phyloP scores from a whole-genome alignment of 441 rosid species.

The Melastoma candidum region DNA sequence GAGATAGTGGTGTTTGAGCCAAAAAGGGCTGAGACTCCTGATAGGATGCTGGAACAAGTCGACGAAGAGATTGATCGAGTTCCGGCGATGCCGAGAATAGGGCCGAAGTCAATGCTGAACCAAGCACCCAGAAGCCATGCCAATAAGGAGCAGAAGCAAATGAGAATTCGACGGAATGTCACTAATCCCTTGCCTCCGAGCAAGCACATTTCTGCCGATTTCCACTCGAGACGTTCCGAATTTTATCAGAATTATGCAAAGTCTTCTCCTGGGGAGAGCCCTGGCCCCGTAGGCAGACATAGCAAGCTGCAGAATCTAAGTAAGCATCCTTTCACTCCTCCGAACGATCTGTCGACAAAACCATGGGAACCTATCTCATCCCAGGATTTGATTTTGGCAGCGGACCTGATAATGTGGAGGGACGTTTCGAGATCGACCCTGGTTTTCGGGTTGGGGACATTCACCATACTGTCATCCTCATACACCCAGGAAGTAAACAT shows the following conservation, averaged over 20 bases:
- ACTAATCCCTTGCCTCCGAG: background rate
- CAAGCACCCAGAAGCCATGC: too few species aligned
- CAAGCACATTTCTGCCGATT: background rate
- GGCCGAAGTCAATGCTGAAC: too few species aligned
- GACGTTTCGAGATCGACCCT: constrained; percentile 8
- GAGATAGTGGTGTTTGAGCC: background rate
- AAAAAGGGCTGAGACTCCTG: background rate
- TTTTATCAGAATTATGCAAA: background rate
- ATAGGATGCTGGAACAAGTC: background rate
- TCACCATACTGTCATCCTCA: constrained; percentile 9
- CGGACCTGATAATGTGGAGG: constrained; percentile 13
- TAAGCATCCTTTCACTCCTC: background rate
- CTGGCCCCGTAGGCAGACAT: background rate
- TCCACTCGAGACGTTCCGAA: background rate
- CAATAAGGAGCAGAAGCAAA: too few species aligned
- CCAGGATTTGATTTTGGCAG: constrained; percentile 1
- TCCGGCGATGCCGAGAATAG: background rate
- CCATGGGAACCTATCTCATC: background rate
- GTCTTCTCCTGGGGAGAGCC: constrained; percentile 1
- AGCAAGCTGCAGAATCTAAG: constrained; percentile 2
- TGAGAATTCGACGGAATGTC: too few species aligned
- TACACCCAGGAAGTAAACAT: constrained; percentile 1
- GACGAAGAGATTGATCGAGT: background rate
- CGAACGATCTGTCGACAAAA: background rate
- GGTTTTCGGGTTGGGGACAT: constrained; percentile 8